These are phyloP conservation scores for Trypanosomatidae sp. DNA, from an alignment of 208 protist species.

Conservation along the genomic window DNA sequence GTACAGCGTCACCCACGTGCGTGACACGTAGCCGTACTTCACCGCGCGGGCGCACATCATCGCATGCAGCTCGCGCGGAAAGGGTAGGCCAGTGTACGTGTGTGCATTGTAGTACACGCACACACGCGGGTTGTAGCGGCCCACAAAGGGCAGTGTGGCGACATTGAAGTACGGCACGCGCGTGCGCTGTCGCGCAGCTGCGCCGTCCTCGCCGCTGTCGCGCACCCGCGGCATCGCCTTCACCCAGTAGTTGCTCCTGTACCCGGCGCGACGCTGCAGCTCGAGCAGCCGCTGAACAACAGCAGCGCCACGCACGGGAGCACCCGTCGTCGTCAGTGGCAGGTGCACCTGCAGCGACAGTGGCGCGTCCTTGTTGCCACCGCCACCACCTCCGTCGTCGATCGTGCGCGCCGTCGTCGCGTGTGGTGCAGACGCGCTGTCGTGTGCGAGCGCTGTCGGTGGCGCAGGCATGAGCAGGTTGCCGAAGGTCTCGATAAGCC, in stretches of 20 bases:
- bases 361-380: background rate
- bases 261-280: constrained; percentile 4
- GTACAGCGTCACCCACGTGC: constrained; percentile 39
- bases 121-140: constrained; percentile 53
- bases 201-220: background rate
- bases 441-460: too few species aligned
- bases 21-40: constrained; percentile 61
- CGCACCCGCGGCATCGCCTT: background rate
- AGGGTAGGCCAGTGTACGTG: constrained; percentile 27
- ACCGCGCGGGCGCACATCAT: constrained; percentile 55
- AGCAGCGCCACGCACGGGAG: constrained; percentile 4
- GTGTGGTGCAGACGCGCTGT: too few species aligned
- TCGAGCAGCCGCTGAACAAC: constrained; percentile 3
- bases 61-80: constrained; percentile 11
- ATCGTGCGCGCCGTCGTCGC: too few species aligned
- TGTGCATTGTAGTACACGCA: constrained; percentile 43
- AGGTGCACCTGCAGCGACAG: background rate
- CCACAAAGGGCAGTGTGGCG: constrained; percentile 19
- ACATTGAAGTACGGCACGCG: constrained; percentile 15
- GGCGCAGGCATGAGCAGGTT: constrained; percentile 13
- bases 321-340: constrained; percentile 2
- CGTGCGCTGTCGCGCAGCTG: background rate
- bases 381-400: background rate
- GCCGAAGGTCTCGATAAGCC: constrained; percentile 40
- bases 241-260: constrained; percentile 50